Percentiles rank a stretch among this genome's conserved stretches.
Conservation (phyloP, 768 basidiomycete species). For the Lentinula guzmanii region DNA sequence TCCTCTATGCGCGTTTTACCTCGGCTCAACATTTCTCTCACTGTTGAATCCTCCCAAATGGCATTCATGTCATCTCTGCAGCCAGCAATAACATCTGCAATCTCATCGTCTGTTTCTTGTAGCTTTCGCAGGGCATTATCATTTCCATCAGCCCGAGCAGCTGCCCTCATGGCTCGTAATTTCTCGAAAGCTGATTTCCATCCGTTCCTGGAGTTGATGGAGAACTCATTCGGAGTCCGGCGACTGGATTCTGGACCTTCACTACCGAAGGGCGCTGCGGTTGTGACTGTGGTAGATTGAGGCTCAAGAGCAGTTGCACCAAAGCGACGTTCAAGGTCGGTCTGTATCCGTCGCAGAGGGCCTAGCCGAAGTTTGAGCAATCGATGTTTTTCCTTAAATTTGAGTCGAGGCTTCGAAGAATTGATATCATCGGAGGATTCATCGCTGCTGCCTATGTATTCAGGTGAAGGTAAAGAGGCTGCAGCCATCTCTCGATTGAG, state of each 20-base stretch:
- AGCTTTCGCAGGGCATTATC: constrained; percentile 18
- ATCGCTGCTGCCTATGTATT: constrained; percentile 22
- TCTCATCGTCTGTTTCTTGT: constrained; percentile 46
- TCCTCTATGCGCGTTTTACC: constrained; percentile 59
- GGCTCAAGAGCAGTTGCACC: constrained; percentile 55
- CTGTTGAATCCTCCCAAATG: constrained; percentile 61
- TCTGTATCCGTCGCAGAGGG: constrained; percentile 51
- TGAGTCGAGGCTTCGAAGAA: constrained; percentile 21
- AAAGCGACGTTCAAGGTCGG: constrained; percentile 52
- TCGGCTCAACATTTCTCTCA: constrained; percentile 53
- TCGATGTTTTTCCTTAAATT: constrained; percentile 59
- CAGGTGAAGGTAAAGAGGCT: constrained; percentile 11
- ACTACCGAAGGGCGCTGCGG: constrained; percentile 35
- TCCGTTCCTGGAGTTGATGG: constrained; percentile 55
- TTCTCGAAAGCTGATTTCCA: constrained; percentile 62
- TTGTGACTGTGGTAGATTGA: constrained; percentile 29
- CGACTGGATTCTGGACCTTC: constrained; percentile 14
- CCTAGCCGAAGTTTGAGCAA: constrained; percentile 52
- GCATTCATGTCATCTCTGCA: constrained; percentile 62
- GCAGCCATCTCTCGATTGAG: constrained; percentile 52
- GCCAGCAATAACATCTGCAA: constrained; percentile 50
- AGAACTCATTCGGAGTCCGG: constrained; percentile 42
- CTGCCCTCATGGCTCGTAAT: constrained; percentile 35
- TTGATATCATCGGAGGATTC: constrained; percentile 33
- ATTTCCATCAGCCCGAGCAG: constrained; percentile 13